Evolutionary conservation across 1,139 yeast genomes (phyloP).

Genomic region (Casaregolazyma lundiana): DNA sequence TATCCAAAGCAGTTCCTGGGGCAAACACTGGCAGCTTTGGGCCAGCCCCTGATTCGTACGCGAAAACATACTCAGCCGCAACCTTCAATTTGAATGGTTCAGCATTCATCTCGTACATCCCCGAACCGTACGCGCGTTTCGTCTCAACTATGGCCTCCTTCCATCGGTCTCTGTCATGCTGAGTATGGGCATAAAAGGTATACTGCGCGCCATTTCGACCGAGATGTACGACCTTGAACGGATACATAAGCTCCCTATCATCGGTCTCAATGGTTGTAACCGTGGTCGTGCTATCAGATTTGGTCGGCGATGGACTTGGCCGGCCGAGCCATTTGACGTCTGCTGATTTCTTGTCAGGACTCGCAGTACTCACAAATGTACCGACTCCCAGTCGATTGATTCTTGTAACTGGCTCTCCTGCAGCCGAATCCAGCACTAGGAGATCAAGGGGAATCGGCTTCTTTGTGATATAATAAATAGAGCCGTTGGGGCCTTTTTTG

Average conservation of each 20-base stretch:
- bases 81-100: constrained; percentile 55
- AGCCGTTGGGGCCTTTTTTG: constrained; percentile 32
- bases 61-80: constrained; percentile 59
- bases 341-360: constrained; percentile 12
- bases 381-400: constrained; percentile 30
- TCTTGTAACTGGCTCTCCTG: constrained; percentile 34
- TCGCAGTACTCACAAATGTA: constrained; percentile 24
- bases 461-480: constrained; percentile 24
- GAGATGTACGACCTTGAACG: constrained; percentile 46
- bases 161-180: constrained; percentile 60
- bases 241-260: constrained; percentile 34
- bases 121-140: constrained; percentile 47
- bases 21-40: constrained; percentile 61
- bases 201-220: constrained; percentile 50
- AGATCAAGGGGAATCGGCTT: constrained; percentile 40
- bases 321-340: constrained; percentile 10
- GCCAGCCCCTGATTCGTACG: constrained; percentile 53
- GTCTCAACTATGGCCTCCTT: constrained; percentile 50
- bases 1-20: constrained; percentile 59
- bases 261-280: constrained; percentile 23
- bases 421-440: constrained; percentile 33
- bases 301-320: constrained; percentile 14
- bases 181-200: constrained; percentile 53
- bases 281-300: constrained; percentile 8
- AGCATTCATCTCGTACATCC: constrained; percentile 38